phyloP scores from a whole-genome alignment of 2,329 filamentous ascomycete species.

The Colletotrichum filicis region DNA sequence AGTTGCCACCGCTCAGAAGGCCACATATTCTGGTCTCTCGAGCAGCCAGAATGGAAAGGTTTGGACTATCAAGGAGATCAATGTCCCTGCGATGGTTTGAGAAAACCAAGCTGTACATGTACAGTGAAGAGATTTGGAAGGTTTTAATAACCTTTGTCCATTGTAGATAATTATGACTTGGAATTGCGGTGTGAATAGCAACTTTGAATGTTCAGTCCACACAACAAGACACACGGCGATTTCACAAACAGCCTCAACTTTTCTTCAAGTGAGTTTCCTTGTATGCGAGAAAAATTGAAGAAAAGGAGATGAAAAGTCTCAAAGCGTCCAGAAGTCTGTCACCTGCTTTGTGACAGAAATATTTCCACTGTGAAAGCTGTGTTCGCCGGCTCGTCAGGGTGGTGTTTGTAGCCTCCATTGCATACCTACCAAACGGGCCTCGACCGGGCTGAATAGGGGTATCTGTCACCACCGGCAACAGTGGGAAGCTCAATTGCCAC shows the following conservation, averaged over 20 bases:
- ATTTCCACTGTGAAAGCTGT: not conserved
- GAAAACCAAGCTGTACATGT: not conserved
- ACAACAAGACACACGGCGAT: too few species aligned
- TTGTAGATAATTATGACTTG: too few species aligned
- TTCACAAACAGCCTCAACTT: too few species aligned
- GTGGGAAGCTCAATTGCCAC: not conserved
- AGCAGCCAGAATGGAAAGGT: not conserved
- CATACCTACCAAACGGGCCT: constrained; percentile 6
- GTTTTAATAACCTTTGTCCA: too few species aligned
- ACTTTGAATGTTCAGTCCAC: too few species aligned
- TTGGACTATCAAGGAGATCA: not conserved
- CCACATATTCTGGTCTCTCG: not conserved
- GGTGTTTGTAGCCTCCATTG: constrained; percentile 14
- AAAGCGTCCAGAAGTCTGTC: not conserved
- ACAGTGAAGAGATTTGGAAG: too few species aligned
- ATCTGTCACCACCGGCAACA: not conserved
- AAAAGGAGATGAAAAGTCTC: not conserved
- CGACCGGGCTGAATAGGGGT: not conserved
- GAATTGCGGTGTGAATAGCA: too few species aligned
- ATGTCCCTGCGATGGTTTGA: not conserved
- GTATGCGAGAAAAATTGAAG: too few species aligned
- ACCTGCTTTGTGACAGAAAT: not conserved
- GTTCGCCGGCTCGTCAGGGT: not conserved
- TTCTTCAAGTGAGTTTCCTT: too few species aligned
- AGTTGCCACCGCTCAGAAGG: not conserved